Conservation (phyloP, 495 filamentous ascomycete genomes). For the Penicillium antarcticum region DNA sequence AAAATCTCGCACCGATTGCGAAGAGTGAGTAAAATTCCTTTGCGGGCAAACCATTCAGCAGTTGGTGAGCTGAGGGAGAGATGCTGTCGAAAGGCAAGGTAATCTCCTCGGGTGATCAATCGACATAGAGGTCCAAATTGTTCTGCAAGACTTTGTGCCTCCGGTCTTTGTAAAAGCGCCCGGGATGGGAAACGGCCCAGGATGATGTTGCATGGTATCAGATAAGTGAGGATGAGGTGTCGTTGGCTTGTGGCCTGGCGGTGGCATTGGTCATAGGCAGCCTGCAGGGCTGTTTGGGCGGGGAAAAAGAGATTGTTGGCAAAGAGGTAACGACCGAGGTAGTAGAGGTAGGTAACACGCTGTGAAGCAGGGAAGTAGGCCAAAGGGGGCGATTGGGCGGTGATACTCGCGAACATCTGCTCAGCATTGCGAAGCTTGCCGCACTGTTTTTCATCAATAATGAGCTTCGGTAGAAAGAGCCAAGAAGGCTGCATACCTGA, state of each 20-base stretch:
- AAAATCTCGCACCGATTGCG: slow-evolving; percentile 72
- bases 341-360: slow-evolving; percentile 89
- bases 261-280: slow-evolving; percentile 78
- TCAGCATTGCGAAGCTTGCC: slow-evolving; percentile 63
- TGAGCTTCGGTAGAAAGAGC: slow-evolving; percentile 2
- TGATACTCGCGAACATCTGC: slow-evolving; percentile 87
- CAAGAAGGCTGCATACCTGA: slow-evolving; percentile 48
- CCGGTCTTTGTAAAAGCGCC: slow-evolving; percentile 62
- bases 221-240: slow-evolving; percentile 75
- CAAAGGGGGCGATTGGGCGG: slow-evolving; percentile 74
- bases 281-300: slow-evolving; percentile 68
- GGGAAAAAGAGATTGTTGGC: slow-evolving; percentile 74
- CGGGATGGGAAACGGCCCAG: slow-evolving; percentile 79
- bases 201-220: slow-evolving; percentile 78
- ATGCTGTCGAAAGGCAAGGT: slow-evolving; percentile 70
- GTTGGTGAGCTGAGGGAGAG: slow-evolving; percentile 48
- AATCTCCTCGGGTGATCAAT: slow-evolving; percentile 75
- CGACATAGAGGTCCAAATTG: slow-evolving; percentile 71
- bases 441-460: slow-evolving; percentile 29
- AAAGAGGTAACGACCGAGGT: slow-evolving; percentile 86
- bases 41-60: slow-evolving; percentile 70
- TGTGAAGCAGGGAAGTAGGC: slow-evolving; percentile 80
- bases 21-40: slow-evolving; percentile 69
- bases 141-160: slow-evolving; percentile 64
- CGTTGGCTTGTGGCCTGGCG: slow-evolving; percentile 65